Evolutionary conservation across 2,329 filamentous ascomycete species (phyloP).

Genomic region (Penicillium brasilianum): DNA sequence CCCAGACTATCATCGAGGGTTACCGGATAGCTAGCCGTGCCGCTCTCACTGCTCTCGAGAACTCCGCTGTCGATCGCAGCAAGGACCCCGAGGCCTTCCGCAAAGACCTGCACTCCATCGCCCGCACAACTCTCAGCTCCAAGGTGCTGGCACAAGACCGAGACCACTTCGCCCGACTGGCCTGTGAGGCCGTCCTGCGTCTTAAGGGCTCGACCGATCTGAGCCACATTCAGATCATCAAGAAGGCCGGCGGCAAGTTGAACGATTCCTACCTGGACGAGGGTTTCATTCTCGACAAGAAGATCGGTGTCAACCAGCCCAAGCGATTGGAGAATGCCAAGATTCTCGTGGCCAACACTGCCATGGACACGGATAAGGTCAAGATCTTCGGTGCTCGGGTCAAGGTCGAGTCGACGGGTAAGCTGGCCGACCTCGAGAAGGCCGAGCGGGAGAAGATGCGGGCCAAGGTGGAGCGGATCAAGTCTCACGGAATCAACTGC

Average conservation of each 20-base stretch:
- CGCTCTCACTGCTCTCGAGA: constrained; percentile 81
- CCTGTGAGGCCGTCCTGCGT: constrained; percentile 87
- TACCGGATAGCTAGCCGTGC: constrained; percentile 96
- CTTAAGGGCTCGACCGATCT: constrained; percentile 90
- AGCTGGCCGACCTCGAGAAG: constrained; percentile 97
- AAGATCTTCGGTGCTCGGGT: constrained; percentile 98
- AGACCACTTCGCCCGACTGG: constrained; percentile 86
- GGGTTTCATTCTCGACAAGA: constrained; percentile 98
- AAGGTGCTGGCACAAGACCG: constrained; percentile 96
- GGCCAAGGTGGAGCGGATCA: constrained; percentile 98
- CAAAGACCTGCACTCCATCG: constrained; percentile 87
- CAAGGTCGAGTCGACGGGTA: constrained; percentile 94
- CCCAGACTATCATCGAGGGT: constrained; percentile 98
- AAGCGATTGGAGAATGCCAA: constrained; percentile 98
- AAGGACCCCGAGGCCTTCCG: constrained; percentile 81
- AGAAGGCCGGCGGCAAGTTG: constrained; percentile 97
- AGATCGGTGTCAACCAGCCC: constrained; percentile 97
- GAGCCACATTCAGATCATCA: constrained; percentile 98
- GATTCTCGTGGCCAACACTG: constrained; percentile 95
- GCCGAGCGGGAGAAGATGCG: constrained; percentile 99
- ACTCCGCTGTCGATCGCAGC: constrained; percentile 87
- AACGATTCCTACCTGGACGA: constrained; percentile 97
- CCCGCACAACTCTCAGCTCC: constrained; percentile 92
- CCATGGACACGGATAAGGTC: constrained; percentile 99
- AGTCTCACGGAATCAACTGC: constrained; percentile 98